Evolutionary conservation across 129 eudicot genomes (phyloP).

Genomic region (Gnaphalium uliginosum): DNA sequence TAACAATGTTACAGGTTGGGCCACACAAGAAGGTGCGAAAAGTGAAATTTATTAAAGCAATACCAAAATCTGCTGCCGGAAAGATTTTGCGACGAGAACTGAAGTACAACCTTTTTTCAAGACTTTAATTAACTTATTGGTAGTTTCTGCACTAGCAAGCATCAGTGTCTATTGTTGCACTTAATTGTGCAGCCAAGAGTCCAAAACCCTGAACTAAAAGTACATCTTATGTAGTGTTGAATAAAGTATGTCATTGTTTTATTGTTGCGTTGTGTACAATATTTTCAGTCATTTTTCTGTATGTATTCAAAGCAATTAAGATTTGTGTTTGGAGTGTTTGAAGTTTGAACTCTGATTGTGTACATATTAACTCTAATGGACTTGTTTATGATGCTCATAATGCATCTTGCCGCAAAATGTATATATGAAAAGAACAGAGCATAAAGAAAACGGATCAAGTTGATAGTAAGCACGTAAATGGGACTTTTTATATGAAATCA

Average conservation of each 20-base stretch:
- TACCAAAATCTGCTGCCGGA: conserved; percentile 81
- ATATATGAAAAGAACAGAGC: background rate
- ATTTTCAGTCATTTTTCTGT: background rate
- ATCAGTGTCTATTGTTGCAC: background rate
- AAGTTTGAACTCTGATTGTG: background rate
- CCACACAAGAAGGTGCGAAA: conserved; percentile 80
- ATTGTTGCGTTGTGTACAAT: too few species aligned
- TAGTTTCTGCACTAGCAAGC: background rate
- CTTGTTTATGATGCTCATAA: background rate
- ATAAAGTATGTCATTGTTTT: background rate
- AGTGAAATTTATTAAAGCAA: conserved; percentile 47
- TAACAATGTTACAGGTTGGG: conserved; percentile 42
- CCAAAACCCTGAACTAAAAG: background rate
- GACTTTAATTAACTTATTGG: background rate
- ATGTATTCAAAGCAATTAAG: background rate
- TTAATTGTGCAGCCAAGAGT: background rate
- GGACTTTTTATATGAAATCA: background rate
- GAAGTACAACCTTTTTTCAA: background rate
- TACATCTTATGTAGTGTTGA: background rate
- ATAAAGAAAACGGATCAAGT: background rate
- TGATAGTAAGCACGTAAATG: background rate
- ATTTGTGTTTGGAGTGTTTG: background rate
- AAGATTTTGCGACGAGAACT: conserved; percentile 51
- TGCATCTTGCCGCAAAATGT: too few species aligned
- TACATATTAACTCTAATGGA: background rate